phyloP scores from a whole-genome alignment of 441 rosid genomes.

The Caryocar brasiliense region DNA sequence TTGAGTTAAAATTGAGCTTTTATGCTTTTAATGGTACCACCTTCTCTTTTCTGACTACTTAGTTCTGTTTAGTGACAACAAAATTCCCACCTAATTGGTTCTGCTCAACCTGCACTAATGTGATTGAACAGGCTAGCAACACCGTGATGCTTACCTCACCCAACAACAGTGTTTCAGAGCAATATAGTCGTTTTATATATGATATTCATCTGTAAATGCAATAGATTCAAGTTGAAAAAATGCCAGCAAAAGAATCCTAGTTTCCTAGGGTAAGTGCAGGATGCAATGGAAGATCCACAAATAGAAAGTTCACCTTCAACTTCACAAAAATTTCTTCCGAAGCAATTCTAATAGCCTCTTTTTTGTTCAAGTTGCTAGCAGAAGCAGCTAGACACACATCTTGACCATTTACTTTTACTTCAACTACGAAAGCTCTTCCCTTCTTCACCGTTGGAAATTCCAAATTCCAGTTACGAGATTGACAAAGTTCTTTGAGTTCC shows the following conservation, averaged over 20 bases:
- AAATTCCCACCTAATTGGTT: too few relatives aligned
- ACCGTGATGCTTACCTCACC: too few relatives aligned
- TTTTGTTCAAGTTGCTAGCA: slow-evolving; percentile 46
- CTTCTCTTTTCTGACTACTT: too few relatives aligned
- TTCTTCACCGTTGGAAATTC: slow-evolving; percentile 23
- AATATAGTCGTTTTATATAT: too few relatives aligned
- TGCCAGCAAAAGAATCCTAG: slow-evolving; percentile 1
- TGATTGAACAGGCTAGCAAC: too few relatives aligned
- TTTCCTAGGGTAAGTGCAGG: slow-evolving; percentile 2
- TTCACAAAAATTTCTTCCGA: slow-evolving; percentile 34
- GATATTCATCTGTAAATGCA: too few relatives aligned
- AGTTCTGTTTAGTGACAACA: too few relatives aligned
- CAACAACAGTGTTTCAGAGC: too few relatives aligned
- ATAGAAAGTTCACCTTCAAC: slow-evolving; percentile 70
- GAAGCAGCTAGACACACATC: slow-evolving; percentile 31
- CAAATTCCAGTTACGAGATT: slow-evolving; percentile 47
- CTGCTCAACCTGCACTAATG: too few relatives aligned
- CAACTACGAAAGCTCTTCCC: slow-evolving; percentile 37
- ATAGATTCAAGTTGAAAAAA: neutral
- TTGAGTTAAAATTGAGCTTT: too few relatives aligned
- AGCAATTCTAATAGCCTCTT: slow-evolving; percentile 53
- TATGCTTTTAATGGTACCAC: too few relatives aligned
- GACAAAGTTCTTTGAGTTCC: slow-evolving; percentile 71
- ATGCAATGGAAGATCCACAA: neutral
- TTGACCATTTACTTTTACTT: slow-evolving; percentile 37